phyloP scores from a whole-genome alignment of 768 basidiomycete genomes.

The Tylopilus subfusipes region DNA sequence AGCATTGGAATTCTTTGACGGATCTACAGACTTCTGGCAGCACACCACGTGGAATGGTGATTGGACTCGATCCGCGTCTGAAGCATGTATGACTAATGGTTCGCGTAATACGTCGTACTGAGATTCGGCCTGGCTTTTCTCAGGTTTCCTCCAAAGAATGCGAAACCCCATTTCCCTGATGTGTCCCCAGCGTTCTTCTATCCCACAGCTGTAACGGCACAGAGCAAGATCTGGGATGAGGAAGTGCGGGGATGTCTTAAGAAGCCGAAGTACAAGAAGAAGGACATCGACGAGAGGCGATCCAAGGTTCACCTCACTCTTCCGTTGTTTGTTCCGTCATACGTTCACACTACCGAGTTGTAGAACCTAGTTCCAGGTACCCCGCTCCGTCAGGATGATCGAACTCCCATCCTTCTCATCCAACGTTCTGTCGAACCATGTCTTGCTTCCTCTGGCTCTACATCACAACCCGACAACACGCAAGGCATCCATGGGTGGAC shows the following conservation, averaged over 20 bases:
- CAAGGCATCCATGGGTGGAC: constrained; percentile 80
- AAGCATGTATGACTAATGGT: constrained; percentile 51
- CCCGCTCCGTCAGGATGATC: constrained; percentile 68
- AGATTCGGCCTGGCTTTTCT: neutral
- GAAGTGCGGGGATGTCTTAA: constrained; percentile 49
- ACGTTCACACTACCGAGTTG: neutral
- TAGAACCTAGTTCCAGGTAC: constrained; percentile 81
- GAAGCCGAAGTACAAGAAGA: constrained; percentile 72
- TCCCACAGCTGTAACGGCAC: constrained; percentile 58
- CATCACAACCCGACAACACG: constrained; percentile 24
- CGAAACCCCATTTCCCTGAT: constrained; percentile 39
- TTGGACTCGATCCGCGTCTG: constrained; percentile 89
- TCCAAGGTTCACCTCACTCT: constrained; percentile 49
- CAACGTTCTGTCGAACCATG: constrained; percentile 65
- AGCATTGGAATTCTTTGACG: constrained; percentile 56
- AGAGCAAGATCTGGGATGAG: constrained; percentile 70
- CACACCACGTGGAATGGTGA: constrained; percentile 68
- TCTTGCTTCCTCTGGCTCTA: constrained; percentile 6
- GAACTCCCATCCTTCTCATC: constrained; percentile 78
- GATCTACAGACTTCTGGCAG: constrained; percentile 62
- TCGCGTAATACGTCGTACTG: neutral
- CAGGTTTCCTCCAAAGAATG: constrained; percentile 85
- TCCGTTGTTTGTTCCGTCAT: neutral
- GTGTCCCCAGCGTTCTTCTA: constrained; percentile 33
- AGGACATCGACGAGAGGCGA: constrained; percentile 81